Base-by-base conservation (phyloP, 164 flowering plant genomes). In the Chimonanthus salicifolius region DNA sequence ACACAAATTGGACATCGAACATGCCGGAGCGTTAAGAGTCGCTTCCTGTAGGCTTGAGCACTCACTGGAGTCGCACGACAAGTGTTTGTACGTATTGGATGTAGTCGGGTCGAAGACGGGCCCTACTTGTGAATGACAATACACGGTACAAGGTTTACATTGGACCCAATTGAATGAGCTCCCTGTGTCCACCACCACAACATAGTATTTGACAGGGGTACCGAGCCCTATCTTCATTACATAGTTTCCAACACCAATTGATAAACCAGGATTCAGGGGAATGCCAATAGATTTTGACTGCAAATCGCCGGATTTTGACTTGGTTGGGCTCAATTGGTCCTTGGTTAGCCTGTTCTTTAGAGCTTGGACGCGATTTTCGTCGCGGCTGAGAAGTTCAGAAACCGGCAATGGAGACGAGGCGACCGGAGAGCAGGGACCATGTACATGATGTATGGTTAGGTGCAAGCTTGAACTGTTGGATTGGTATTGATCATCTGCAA, bases 141-240 rank as follows among this genome's bases (percentile, higher is more conserved):
- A 76, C 2, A 72, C 45, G 2, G 9, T 9, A 47, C 88, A 87
- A 4, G 91, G 89, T 44, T 81, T 68, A 78, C 91, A 88, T 73
- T 88, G 89, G 21, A 85, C 72, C 91, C 91, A 88, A 3, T 80
- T 75, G 64, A 86, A 58, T 11, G 83, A 73, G 74, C 91, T 88
- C 6, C 89, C 91, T 1, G 91, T 88, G 78, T 87, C 90, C 0
- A 84, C 13, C 3, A 84, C 16, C 83, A 87, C 70, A 64, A 78
- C 3, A 49, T 65, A 76, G 68, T 60, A 65, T 51, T 74, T 77
- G 7, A 74, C 18, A 2, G 88, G 90, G 7, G 81, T 83, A 69
- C 90, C 90, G 0, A 87, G 66, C 3, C 87, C 87, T 3, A 87
- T 15, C 20, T 69, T 80, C 20, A 83, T 78, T 44, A 78, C 71